Conservation (phyloP, 306 rosid genomes). For the Medicago truncatula region DNA sequence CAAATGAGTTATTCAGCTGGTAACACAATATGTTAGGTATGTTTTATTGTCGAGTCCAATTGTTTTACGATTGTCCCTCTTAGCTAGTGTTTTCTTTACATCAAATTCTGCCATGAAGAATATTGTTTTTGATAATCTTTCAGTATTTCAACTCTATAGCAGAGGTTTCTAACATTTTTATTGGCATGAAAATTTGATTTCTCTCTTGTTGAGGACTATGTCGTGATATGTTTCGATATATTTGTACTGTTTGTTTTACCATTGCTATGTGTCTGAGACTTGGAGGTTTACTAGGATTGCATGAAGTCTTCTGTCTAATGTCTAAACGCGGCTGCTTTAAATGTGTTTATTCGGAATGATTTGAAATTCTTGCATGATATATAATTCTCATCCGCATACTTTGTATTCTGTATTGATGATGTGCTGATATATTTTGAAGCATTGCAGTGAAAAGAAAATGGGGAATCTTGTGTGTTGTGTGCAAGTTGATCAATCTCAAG, state of each 20-base stretch:
- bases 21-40: background rate
- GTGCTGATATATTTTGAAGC: constrained; percentile 30
- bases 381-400: constrained; percentile 20
- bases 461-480: constrained; percentile 74
- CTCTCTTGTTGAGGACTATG: background rate
- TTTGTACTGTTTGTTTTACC: background rate
- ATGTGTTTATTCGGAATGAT: background rate
- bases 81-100: background rate
- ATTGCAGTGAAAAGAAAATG: constrained; percentile 48
- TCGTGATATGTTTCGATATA: background rate
- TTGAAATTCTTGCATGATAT: background rate
- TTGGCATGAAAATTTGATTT: background rate
- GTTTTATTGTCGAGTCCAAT: background rate
- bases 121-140: background rate
- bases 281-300: too few species aligned
- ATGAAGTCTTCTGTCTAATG: background rate
- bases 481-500: constrained; percentile 84
- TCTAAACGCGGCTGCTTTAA: background rate
- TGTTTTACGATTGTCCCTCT: background rate
- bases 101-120: background rate
- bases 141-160: background rate
- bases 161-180: background rate
- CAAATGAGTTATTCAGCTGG: background rate
- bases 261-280: too few species aligned
- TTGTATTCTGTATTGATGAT: background rate